Conservation (phyloP, 257 asterid genomes). For the Scutellaria minor region DNA sequence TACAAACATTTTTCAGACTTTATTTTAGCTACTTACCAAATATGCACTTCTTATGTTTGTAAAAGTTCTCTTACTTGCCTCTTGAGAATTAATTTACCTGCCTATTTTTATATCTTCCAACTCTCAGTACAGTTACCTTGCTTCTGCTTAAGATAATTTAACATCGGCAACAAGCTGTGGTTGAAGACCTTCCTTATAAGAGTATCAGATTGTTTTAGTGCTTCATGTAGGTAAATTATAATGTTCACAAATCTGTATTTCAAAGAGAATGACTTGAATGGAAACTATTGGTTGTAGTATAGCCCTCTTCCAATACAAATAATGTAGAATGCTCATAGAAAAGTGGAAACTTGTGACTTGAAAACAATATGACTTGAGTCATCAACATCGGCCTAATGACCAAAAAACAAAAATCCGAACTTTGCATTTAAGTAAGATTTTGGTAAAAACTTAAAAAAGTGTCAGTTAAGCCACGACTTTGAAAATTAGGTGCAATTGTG, state of each 20-base stretch:
- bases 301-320: not conserved
- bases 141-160: not conserved
- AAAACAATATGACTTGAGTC: not conserved
- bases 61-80: not conserved
- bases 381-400: not conserved
- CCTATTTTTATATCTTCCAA: slow-evolving; percentile 16
- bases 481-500: too few species aligned
- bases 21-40: not conserved
- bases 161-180: not conserved
- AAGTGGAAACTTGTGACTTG: slow-evolving; percentile 11
- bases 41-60: not conserved
- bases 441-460: too few species aligned
- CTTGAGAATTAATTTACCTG: too few species aligned
- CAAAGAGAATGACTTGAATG: not conserved
- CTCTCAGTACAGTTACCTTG: not conserved
- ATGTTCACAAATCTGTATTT: not conserved
- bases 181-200: slow-evolving; percentile 9
- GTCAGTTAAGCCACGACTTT: too few species aligned
- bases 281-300: not conserved
- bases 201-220: not conserved
- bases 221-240: not conserved
- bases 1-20: not conserved
- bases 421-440: too few species aligned
- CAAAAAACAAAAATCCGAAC: too few species aligned
- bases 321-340: not conserved